Evolutionary conservation across 1,284 basidiomycete species (phyloP).

Genomic region (Cutaneotrichosporon sp.): DNA sequence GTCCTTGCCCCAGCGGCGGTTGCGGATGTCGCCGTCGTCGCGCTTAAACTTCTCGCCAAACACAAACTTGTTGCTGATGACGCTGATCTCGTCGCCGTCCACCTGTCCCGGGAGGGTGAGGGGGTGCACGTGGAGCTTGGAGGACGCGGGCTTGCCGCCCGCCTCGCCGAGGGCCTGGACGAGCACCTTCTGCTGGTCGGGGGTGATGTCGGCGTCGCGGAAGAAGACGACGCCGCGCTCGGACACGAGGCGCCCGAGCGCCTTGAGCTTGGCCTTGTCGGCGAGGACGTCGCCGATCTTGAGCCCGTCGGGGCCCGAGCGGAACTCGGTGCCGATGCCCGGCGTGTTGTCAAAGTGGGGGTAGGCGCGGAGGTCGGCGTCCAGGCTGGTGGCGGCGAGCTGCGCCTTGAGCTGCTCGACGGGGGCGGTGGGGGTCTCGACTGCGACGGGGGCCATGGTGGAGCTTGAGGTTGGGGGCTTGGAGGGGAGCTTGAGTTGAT

Average conservation of each 20-base stretch:
- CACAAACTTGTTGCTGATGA: slow-evolving; percentile 55
- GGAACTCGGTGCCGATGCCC: slow-evolving; percentile 52
- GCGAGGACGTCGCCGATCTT: slow-evolving; percentile 34
- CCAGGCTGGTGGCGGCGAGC: slow-evolving; percentile 10
- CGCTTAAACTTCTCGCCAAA: slow-evolving; percentile 41
- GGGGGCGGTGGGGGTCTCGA: slow-evolving; percentile 1
- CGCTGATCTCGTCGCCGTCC: slow-evolving; percentile 57
- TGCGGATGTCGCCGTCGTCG: slow-evolving; percentile 15
- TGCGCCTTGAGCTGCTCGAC: slow-evolving; percentile 24
- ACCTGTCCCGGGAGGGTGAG: slow-evolving; percentile 57
- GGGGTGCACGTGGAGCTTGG: slow-evolving; percentile 65
- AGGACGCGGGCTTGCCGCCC: slow-evolving; percentile 61
- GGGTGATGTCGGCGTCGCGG: slow-evolving; percentile 59
- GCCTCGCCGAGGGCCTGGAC: slow-evolving; percentile 59
- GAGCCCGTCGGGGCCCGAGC: slow-evolving; percentile 28
- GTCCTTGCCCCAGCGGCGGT: slow-evolving; percentile 14
- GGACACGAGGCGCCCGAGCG: slow-evolving; percentile 55
- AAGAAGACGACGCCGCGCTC: slow-evolving; percentile 72
- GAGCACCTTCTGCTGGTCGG: slow-evolving; percentile 57
- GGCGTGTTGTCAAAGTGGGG: slow-evolving; percentile 43
- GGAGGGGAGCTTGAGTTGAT: not conserved
- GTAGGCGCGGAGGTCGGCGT: slow-evolving; percentile 24
- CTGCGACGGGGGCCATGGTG: slow-evolving; percentile 20
- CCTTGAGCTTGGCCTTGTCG: slow-evolving; percentile 33
- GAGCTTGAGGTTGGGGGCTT: not conserved